These are phyloP conservation scores for Blastocystis sp. DNA, from an alignment of 352 stramenopile species.

Conservation along the genomic window DNA sequence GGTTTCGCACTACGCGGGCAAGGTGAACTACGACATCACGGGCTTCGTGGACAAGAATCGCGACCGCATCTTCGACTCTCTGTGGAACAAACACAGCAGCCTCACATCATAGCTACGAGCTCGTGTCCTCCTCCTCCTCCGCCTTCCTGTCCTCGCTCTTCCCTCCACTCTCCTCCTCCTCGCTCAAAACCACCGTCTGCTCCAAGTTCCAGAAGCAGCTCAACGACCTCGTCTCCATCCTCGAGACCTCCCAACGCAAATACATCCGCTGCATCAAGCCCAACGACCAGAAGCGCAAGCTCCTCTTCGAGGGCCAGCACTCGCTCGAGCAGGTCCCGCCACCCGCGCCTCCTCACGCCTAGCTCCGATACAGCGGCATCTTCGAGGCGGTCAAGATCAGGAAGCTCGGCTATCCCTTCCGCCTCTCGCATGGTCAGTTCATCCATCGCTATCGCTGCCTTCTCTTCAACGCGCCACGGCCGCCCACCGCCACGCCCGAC, in stretches of 20 bases:
- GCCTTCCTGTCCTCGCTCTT: constrained; percentile 70
- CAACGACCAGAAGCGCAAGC: constrained; percentile 88
- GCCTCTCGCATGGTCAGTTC: constrained; percentile 82
- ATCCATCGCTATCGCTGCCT: constrained; percentile 64
- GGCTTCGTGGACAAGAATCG: constrained; percentile 94
- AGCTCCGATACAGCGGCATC: constrained; percentile 89
- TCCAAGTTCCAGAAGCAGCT: constrained; percentile 88
- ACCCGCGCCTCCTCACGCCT: not conserved
- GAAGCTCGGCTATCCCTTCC: constrained; percentile 92
- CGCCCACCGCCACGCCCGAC: not conserved
- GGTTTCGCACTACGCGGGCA: constrained; percentile 89
- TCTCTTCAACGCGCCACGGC: not conserved
- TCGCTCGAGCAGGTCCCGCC: constrained; percentile 87
- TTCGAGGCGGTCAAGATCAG: constrained; percentile 96
- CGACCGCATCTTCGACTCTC: constrained; percentile 88
- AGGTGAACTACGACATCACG: constrained; percentile 87
- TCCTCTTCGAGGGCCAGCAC: constrained; percentile 83
- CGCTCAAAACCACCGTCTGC: constrained; percentile 72
- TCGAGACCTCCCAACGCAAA: constrained; percentile 88
- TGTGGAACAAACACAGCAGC: constrained; percentile 75
- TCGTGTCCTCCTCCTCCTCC: constrained; percentile 65
- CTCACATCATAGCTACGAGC: constrained; percentile 68
- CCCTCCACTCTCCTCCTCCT: constrained; percentile 56
- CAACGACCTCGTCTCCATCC: constrained; percentile 84
- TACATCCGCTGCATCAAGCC: constrained; percentile 98